A percentile compares a stretch with the other conserved stretches of the same genome.
Evolutionary conservation across 768 basidiomycete genomes (phyloP).

Genomic region (Amanita brunnescens): DNA sequence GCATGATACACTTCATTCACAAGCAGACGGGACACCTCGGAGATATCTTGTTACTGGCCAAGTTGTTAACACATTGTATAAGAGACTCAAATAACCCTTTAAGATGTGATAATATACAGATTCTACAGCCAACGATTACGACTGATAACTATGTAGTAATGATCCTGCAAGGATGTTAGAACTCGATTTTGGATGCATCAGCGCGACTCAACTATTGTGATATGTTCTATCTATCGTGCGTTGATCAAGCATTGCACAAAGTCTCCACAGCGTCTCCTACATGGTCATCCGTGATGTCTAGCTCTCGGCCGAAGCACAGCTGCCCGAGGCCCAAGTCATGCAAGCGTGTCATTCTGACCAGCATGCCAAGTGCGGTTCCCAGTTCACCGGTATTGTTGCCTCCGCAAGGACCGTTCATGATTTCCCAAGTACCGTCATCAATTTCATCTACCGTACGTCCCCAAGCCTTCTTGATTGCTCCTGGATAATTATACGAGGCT

Average conservation of each 20-base stretch:
- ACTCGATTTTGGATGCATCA: no score
- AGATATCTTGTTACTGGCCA: no score
- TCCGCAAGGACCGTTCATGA: constrained; percentile 39
- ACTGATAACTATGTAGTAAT: no score
- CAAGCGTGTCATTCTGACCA: constrained; percentile 70
- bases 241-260: neutral
- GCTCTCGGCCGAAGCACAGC: constrained; percentile 36
- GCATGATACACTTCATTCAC: no score
- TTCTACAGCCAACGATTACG: no score
- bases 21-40: no score
- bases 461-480: constrained; percentile 59
- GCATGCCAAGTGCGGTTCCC: constrained; percentile 41
- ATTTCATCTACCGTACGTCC: constrained; percentile 62
- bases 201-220: no score
- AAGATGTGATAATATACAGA: no score
- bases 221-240: no score
- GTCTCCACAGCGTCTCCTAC: neutral
- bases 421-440: constrained; percentile 54
- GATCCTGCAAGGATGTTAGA: no score
- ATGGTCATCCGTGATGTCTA: neutral
- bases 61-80: no score
- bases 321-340: constrained; percentile 68
- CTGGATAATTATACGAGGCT: constrained; percentile 57
- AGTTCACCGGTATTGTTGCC: constrained; percentile 26
- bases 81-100: no score